Evolutionary conservation across 2,329 filamentous ascomycete genomes (phyloP), one percentile per base, ranked within the genome.

Genomic region (Colletotrichum caudatum): DNA sequence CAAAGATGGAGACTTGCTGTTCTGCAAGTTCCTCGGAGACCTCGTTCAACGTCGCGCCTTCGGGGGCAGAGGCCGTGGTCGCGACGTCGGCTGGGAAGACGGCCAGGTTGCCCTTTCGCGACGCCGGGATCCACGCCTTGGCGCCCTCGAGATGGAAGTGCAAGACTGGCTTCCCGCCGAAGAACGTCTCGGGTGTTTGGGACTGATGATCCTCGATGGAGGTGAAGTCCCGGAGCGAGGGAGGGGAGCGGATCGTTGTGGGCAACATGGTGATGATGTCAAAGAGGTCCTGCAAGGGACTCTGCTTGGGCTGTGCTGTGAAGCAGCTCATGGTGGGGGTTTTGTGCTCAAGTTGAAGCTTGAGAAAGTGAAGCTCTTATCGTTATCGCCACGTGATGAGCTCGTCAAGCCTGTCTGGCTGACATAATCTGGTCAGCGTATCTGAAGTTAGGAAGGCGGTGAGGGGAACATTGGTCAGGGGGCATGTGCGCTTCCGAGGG

Each of bases 121-220:
- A 83, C 46, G 82, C 83, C 35, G 88, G 84, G 26, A 91, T 82
- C 76, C 88, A 87, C 3, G 91, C 88, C 50, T 88, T 90, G 66
- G 89, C 85, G 69, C 84, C 83, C 16, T 83, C 75, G 50, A 87
- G 84, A 76, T 91, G 88, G 75, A 88, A 88, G 81, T 95, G 89
- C 4, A 95, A 86, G 54, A 95, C 87, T 1, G 93, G 90, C 77
- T 92, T 93, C 37, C 88, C 89, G 75, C 87, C 88, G 76, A 91
- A 91, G 82, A 95, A 95, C 53, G 88, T 91, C 69, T 86, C 84
- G 0, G 93, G 93, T 1, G 93, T 95, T 77, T 91, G 89, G 64
- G 90, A 85, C 79, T 94, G 89, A 78, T 94, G 92, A 72, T 93
- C 90, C 69, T 86, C 83, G 57, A 95, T 86, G 5, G 88, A 83